Conservation (phyloP, 2,329 filamentous ascomycete species). For the Drechslera avenae region DNA sequence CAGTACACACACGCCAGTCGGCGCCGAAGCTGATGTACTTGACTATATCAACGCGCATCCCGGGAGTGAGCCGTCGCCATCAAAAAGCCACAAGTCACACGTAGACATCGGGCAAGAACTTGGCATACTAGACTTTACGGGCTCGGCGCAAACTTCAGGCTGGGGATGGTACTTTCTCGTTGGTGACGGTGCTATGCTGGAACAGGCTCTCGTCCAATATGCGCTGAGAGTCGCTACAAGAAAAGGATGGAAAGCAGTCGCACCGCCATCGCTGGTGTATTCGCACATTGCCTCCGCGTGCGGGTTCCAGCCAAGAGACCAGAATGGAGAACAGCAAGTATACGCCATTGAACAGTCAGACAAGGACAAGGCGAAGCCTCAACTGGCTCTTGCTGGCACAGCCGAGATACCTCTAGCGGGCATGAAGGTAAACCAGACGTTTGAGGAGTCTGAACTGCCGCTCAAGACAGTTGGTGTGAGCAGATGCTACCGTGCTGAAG, state of each 20-base stretch:
- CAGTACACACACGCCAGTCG: conserved; percentile 73
- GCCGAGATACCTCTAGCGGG: conserved; percentile 94
- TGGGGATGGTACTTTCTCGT: conserved; percentile 98
- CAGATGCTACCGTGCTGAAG: conserved; percentile 94
- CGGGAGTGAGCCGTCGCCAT: conserved; percentile 38
- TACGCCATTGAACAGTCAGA: conserved; percentile 75
- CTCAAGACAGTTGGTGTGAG: conserved; percentile 81
- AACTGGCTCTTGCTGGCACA: conserved; percentile 80
- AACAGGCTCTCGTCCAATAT: conserved; percentile 90
- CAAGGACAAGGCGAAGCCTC: conserved; percentile 66
- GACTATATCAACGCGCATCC: conserved; percentile 79
- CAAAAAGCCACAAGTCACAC: conserved; percentile 70
- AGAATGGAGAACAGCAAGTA: conserved; percentile 88
- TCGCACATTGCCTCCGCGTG: conserved; percentile 87
- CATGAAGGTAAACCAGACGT: conserved; percentile 76
- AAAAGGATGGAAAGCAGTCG: conserved; percentile 78
- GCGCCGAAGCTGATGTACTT: conserved; percentile 67
- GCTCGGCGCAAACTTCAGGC: conserved; percentile 78
- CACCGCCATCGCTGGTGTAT: conserved; percentile 90
- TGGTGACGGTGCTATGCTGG: conserved; percentile 90
- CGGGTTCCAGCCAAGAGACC: conserved; percentile 91
- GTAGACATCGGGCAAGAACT: conserved; percentile 85
- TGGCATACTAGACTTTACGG: conserved; percentile 88
- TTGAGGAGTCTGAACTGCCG: conserved; percentile 71
- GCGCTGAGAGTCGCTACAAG: conserved; percentile 74